phyloP scores from a whole-genome alignment of 768 basidiomycete genomes.

The Imleria badia region DNA sequence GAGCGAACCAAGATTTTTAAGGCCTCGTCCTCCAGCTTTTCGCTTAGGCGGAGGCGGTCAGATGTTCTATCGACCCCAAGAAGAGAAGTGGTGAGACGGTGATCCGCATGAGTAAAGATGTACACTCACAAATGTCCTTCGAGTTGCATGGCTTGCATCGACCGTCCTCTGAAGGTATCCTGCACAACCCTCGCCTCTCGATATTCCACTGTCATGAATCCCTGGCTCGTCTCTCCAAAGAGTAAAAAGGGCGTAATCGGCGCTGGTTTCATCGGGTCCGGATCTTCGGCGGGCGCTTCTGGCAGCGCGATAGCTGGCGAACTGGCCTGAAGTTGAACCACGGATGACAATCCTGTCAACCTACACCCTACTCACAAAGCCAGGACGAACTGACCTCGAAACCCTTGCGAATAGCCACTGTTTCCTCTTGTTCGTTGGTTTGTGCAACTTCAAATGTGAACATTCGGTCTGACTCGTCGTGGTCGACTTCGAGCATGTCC shows the following conservation, averaged over 20 bases:
- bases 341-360: not conserved
- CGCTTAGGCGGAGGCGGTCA: constrained; percentile 24
- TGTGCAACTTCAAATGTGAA: too few relatives aligned
- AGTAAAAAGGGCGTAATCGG: constrained; percentile 28
- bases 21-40: too few relatives aligned
- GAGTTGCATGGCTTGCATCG: constrained; percentile 12
- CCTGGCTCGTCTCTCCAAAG: too few relatives aligned
- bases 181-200: constrained; percentile 4
- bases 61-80: constrained; percentile 11
- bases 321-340: not conserved
- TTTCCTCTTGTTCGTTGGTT: constrained; percentile 56
- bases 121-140: constrained; percentile 18
- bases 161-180: not conserved
- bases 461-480: too few relatives aligned
- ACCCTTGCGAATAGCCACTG: constrained; percentile 41
- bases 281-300: constrained; percentile 4
- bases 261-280: not conserved
- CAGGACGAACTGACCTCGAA: constrained; percentile 39
- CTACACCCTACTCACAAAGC: not conserved
- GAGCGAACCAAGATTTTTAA: too few relatives aligned
- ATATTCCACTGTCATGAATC: too few relatives aligned
- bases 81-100: not conserved
- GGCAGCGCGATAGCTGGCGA: constrained; percentile 14
- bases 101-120: not conserved
- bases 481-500: too few relatives aligned